Evolutionary conservation across 1,284 basidiomycete genomes (phyloP), one percentile per base, ranked within the genome.

Genomic region (Leccinum subrobustum): DNA sequence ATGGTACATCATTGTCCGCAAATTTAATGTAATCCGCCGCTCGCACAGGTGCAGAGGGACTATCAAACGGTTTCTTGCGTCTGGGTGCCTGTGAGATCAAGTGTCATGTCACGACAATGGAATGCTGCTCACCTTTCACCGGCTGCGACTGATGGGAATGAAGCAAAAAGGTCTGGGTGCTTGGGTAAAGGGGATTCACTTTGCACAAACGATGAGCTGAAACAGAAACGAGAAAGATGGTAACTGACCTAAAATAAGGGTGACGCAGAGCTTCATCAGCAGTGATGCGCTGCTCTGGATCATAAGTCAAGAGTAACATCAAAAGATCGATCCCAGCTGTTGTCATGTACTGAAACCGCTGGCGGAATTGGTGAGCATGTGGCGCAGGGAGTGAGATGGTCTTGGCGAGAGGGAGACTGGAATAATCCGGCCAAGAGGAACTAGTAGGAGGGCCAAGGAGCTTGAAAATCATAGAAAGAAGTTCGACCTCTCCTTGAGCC

Each of bases 151-250:
- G 93, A 96, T 16, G 97, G 97, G 76, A 99, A 99, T 2, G 93
- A 96, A 2, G 93, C 88, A 75, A 99, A 99, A 58, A 96, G 79
- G 70, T 98, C 95, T n/a, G 95, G 94, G 74, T 99, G 96, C 70
- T 99, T 98, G 1, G 97, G 96, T 44, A 92, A 76, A 0, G 97
- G 97, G 1, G 92, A 89, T 77, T 99, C 97, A 4, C 93, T 96
- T 69, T 54, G 37, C 11, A 47, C 5, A 39, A 56, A 20, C 16
- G 39, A 59, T 68, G 29, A 64, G 62, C 20, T 55, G 59, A 52
- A 18, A 56, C 16, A 16, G 12, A 23, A 47, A 48, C 50, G 52
- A 57, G 39, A 51, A 35, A 2, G 5, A 53, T 3, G 14, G 39
- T 2, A 51, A 79, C 87, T 58, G 61, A 95, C 95, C 78, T 86